Conservation (phyloP, 768 basidiomycete genomes). For the Lactarius quietus region DNA sequence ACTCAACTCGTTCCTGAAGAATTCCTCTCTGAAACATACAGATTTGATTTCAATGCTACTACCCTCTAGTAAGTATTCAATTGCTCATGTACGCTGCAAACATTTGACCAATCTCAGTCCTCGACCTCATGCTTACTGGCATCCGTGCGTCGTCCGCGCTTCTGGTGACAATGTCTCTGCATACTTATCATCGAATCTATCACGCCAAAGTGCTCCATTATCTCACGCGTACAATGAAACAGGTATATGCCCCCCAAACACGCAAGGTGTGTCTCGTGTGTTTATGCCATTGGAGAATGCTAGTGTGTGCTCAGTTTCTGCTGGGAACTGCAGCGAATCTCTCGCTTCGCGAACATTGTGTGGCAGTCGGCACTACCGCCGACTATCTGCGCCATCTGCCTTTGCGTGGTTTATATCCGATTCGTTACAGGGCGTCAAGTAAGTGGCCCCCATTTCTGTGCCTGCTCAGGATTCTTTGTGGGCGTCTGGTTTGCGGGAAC, state of each 20-base stretch:
- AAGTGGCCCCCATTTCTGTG: background rate
- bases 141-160: background rate
- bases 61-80: background rate
- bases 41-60: background rate
- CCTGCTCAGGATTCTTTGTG: background rate
- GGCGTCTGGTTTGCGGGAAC: background rate
- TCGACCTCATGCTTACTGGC: background rate
- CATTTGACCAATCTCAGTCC: background rate
- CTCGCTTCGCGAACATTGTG: conserved; percentile 2
- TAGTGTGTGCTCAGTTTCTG: background rate
- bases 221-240: background rate
- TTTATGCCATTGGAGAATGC: background rate
- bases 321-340: background rate
- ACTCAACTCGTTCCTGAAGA: background rate
- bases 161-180: background rate
- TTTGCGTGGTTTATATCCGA: background rate
- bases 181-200: background rate
- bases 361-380: conserved; percentile 20
- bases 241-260: background rate
- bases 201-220: background rate
- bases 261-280: conserved; percentile 1
- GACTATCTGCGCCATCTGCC: conserved; percentile 7
- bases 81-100: background rate
- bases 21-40: background rate
- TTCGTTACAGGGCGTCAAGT: background rate